Evolutionary conservation across 2,329 filamentous ascomycete genomes (phyloP), one percentile per base, ranked within the genome.

Genomic region (Laburnicola sp.): DNA sequence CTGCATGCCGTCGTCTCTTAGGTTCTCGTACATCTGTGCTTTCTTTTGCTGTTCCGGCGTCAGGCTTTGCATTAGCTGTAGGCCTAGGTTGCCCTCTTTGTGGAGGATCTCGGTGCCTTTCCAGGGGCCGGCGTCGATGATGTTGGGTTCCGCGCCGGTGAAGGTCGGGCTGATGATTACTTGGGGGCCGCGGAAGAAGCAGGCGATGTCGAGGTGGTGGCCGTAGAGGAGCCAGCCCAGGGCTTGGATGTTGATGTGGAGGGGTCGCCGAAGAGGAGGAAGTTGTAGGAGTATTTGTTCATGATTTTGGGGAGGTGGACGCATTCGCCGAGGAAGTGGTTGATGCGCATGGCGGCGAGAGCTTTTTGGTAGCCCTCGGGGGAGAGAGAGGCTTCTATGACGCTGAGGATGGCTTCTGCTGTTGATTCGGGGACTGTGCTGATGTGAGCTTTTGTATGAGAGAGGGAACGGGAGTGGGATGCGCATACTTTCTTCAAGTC

Each of bases 271-370:
- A 91, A 91, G 1, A 91, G 74, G 31, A 84, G 82, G 52, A 90
- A 86, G 72, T 91, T 91, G 78, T 91, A 91, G 1, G 85, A 88
- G 73, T 81, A 83, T 67, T 89, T 82, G 73, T 90, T 91, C 80
- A 88, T 84, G 45, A 91, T 81, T 4, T 74, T 69, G 0, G 82
- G 79, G 0, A 83, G 78, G 30, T 82, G 64, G 43, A 88, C 84
- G 0, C 91, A 77, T 52, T 88, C 80, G 38, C 87, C 88, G 0
- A 91, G 79, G 72, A 90, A 91, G 48, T 86, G 83, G 70, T 91
- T 91, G 66, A 89, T 83, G 50, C 83, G 83, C 86, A 89, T 90
- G 0, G 87, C 86, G 0, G 76, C 78, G 1, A 86, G 50, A 6
- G 87, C 87, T 63, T 91, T 91, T 16, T 79, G 70, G 71, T 89